Evolutionary conservation across 371 early-diverging fungal genomes (phyloP), one percentile per base, ranked within the genome.

Genomic region (Massospora cicadina): DNA sequence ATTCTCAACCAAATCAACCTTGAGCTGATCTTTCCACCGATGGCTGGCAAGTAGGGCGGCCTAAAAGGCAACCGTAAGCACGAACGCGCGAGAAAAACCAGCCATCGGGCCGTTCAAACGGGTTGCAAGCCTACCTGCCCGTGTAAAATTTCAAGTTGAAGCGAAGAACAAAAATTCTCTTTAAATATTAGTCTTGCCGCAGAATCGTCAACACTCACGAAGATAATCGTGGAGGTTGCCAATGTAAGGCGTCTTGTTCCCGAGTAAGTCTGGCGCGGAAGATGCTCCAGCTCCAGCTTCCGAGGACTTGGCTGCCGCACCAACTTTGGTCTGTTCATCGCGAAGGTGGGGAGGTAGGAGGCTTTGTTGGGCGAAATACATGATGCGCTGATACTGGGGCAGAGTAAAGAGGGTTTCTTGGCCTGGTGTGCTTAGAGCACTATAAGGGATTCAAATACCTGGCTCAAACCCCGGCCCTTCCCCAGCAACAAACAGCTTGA

Each of bases 311-410:
- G 43, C 43, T 10, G 5, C 17, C 43, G 5, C 60, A 21, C 17
- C 31, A 21, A 10, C 57, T 57, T 24, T 10, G 29, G 23, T 26
- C 2, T 59, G 12, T 12, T 59, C 60, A 26, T 29, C 17, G 21
- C 60, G 60, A 26, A 59, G 60, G 21, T 59, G 60, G 21, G 31
- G 3, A 17, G 60, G 60, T n/a, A 59, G 60, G 31, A 59, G 60
- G 21, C 17, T 10, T 29, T 59, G 60, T 59, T 59, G 60, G 2
- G 60, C 31, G 17, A 59, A 29, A 26, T 59, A 26, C 12, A 59
- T 59, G 17, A 59, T 26, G 31, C 60, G 60, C 3, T 29, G 60
- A 26, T 59, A 59, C 31, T 59, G 60, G 3, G 31, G 26, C 17
- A 29, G 29, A 17, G 26, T 59, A 29, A 59, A 12, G 60, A 29